Evolutionary conservation across 2,329 filamentous ascomycete species (phyloP), one percentile per base, ranked within the genome.

Genomic region (Paecilomyces sp.): DNA sequence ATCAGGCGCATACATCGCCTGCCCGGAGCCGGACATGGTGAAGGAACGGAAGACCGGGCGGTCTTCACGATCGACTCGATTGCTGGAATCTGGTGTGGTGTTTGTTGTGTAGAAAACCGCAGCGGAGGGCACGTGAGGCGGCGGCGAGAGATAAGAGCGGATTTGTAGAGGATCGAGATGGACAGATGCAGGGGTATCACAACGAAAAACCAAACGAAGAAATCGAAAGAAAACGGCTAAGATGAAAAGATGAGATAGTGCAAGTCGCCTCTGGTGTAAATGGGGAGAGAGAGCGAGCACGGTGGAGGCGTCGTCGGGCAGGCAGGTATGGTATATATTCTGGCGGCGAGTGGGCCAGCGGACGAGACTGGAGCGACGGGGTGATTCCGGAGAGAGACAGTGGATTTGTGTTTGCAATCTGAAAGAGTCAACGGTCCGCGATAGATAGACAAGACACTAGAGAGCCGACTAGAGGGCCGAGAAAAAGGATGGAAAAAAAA

Each of bases 1-100:
- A 55, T 77, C 70, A 24, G 77, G 77, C 58, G 66, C 62, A 62
- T 70, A 77, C 15, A 69, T 67, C 60, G 66, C 63, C 56, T 66
- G 65, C 58, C 65, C 66, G 58, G 70, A 66, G 60, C 66, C 65
- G 66, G 62, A 57, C 62, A 74, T 75, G 58, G 52, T 63, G 52
- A 47, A 54, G 51, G 56, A 58, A 57, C 47, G 30, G 59, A 58
- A 57, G 60, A 59, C 57, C 52, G 51, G 31, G 18, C 28, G n/a
- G 54, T 50, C 51, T 25, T 22, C 24, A 24, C 22, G 11, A 15
- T 47, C 15, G 51, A 53, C 22, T 53, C 24, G 51, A 18, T 8
- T 53, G 11, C 2, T 13, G 28, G 12, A 53, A 53, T 15, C 15
- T 8, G 1, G 11, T 25, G 3, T 15, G 9, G 22, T 25, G 22